phyloP scores from a whole-genome alignment of 768 basidiomycete species.

The Leccinellum albellum region DNA sequence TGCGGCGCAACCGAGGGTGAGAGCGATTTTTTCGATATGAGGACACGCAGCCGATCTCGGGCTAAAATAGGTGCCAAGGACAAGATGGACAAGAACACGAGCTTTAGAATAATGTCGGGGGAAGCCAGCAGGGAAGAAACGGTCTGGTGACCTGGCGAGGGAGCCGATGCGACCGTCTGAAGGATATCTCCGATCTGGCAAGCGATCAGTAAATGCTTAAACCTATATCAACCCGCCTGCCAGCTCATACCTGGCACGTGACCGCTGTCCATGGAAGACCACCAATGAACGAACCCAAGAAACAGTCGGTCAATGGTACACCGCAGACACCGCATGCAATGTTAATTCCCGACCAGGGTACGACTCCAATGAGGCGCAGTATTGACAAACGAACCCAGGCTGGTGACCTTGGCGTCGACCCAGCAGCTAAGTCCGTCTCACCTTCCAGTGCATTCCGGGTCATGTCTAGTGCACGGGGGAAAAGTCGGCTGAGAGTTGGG shows the following conservation, averaged over 20 bases:
- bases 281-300: slow-evolving; percentile 80
- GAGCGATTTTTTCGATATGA: slow-evolving; percentile 41
- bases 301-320: slow-evolving; percentile 69
- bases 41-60: slow-evolving; percentile 56
- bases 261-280: slow-evolving; percentile 88
- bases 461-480: slow-evolving; percentile 81
- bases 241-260: slow-evolving; percentile 69
- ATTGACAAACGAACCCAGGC: slow-evolving; percentile 86
- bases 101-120: slow-evolving; percentile 79
- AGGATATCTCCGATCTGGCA: slow-evolving; percentile 80
- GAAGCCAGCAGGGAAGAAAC: slow-evolving; percentile 84
- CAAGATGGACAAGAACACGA: slow-evolving; percentile 76
- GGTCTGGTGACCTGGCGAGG: slow-evolving; percentile 67
- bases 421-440: slow-evolving; percentile 44
- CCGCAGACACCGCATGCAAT: slow-evolving; percentile 92
- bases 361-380: slow-evolving; percentile 85
- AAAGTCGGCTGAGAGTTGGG: slow-evolving; percentile 74
- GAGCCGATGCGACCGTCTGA: slow-evolving; percentile 74
- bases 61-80: slow-evolving; percentile 86
- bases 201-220: slow-evolving; percentile 13
- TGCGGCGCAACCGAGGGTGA: slow-evolving; percentile 19
- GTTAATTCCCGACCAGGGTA: slow-evolving; percentile 97
- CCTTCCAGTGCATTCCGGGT: slow-evolving; percentile 80
- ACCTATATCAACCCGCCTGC: slow-evolving; percentile 13
- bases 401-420: slow-evolving; percentile 34